Percentiles rank a stretch among this genome's conserved stretches.
These are phyloP conservation scores for Candida vartiovaarae DNA, from an alignment of 805 yeast genomes.

Conservation along the genomic window DNA sequence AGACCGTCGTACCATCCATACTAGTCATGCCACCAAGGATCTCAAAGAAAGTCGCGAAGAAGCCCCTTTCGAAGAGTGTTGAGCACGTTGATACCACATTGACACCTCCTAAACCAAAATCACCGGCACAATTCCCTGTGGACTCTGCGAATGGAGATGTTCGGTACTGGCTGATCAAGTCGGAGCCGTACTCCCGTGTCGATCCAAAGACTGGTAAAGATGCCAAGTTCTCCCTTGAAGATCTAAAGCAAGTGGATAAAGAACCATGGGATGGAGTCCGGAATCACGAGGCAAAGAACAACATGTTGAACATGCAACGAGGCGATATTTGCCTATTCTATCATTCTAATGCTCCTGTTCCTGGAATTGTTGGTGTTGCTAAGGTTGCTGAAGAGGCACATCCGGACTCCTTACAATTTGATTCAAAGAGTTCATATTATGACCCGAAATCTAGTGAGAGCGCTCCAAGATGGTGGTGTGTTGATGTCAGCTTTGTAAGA, in stretches of 20 bases:
- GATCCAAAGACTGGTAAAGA: slow-evolving; percentile 42
- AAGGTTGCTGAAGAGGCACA: slow-evolving; percentile 28
- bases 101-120: slow-evolving; percentile 24
- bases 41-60: background rate
- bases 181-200: slow-evolving; percentile 45
- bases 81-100: background rate
- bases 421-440: slow-evolving; percentile 36
- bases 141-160: slow-evolving; percentile 22
- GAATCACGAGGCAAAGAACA: slow-evolving; percentile 49
- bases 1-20: too few relatives aligned
- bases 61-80: background rate
- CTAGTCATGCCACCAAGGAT: slow-evolving; percentile 1
- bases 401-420: slow-evolving; percentile 36
- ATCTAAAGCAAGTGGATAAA: slow-evolving; percentile 29
- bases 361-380: slow-evolving; percentile 49
- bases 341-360: slow-evolving; percentile 47
- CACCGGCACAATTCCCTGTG: slow-evolving; percentile 26
- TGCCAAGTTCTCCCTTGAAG: slow-evolving; percentile 40
- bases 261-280: slow-evolving; percentile 59
- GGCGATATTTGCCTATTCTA: slow-evolving; percentile 46
- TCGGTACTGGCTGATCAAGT: slow-evolving; percentile 48
- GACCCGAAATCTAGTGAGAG: slow-evolving; percentile 38
- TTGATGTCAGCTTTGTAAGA: slow-evolving; percentile 38
- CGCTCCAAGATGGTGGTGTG: slow-evolving; percentile 51
- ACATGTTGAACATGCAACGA: slow-evolving; percentile 38